Base-by-base conservation (phyloP, 345 rosid genomes). In the Boechera divaricarpa region DNA sequence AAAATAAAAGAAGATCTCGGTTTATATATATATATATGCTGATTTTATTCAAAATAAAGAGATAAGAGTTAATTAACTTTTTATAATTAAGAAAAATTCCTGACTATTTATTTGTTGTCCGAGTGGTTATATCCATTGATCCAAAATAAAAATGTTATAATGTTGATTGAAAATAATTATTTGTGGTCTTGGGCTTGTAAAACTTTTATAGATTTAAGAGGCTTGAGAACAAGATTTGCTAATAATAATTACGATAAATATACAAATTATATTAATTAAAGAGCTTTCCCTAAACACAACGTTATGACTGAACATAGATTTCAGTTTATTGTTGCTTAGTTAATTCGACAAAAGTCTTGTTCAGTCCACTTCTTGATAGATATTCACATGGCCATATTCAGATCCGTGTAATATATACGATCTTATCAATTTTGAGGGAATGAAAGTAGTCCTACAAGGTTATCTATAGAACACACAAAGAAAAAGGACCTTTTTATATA, bases 301-400 rank as follows among this genome's bases (percentile, higher is more conserved):
- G 31, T 70, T 24, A 32, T 21, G 26, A 24, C 6, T 47, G 7
- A 45, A 65, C 16, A 29, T 39, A 62, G 38, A 54, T 54, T 54
- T 32, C 38, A 54, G 7, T 31, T 12, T 12, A 24, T 63, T 15
- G 47, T 28, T 54, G 77, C 54, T 36, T 74, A 15, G 31, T 41
- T 74, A 54, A 58, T 66, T 29, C 32, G 41, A 64, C 35, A 29
- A 36, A 66, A 32, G 31, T 35, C 39, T 64, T 65, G 72, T 55
- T 44, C 72, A 65, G 5, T 65, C 54, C 36, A 21, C 57, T 64
- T 55, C 35, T 66, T 66, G 66, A 67, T 38, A 75, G 52, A 57
- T 36, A 45, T 66, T 57, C 72, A 74, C 73, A 57, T 66, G 72
- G 72, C 21, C 28, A 75, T 55, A 18, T 24, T 42, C 45, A 66